Conservation (phyloP, 495 filamentous ascomycete genomes). For the Lentithecium fluviatile region DNA sequence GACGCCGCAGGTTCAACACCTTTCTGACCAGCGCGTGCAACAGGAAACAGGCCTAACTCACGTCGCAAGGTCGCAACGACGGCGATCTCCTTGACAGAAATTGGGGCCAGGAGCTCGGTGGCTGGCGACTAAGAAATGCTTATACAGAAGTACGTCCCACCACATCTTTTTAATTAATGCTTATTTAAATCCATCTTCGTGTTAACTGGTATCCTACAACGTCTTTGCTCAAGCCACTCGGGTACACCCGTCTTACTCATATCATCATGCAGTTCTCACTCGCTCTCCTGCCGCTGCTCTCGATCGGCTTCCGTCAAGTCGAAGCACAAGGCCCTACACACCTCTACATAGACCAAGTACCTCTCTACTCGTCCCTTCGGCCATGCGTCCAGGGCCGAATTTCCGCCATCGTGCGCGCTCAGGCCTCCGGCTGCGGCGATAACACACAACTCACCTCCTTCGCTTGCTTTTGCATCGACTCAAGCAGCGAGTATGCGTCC, state of each 20-base stretch:
- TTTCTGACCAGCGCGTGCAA: too few species aligned
- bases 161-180: too few species aligned
- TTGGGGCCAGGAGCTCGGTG: too few species aligned
- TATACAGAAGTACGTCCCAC: too few species aligned
- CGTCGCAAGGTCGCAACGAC: too few species aligned
- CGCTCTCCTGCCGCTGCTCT: not conserved
- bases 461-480: slow-evolving; percentile 2
- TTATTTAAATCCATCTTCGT: too few species aligned
- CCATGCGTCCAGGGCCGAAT: not conserved
- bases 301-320: not conserved
- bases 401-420: not conserved
- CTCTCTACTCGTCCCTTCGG: not conserved
- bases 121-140: too few species aligned
- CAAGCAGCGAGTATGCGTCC: not conserved
- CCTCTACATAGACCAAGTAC: slow-evolving; percentile 4
- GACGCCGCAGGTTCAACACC: too few species aligned
- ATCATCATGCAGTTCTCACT: not conserved
- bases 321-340: not conserved
- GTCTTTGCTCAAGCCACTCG: too few species aligned
- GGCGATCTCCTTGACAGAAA: too few species aligned
- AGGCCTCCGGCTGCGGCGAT: slow-evolving; percentile 7
- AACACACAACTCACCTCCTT: slow-evolving; percentile 2
- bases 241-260: not conserved
- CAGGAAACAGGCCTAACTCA: too few species aligned
- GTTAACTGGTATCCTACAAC: too few species aligned